Conservation (phyloP, 75 land plant species). For the Adiantum capillusveneris region DNA sequence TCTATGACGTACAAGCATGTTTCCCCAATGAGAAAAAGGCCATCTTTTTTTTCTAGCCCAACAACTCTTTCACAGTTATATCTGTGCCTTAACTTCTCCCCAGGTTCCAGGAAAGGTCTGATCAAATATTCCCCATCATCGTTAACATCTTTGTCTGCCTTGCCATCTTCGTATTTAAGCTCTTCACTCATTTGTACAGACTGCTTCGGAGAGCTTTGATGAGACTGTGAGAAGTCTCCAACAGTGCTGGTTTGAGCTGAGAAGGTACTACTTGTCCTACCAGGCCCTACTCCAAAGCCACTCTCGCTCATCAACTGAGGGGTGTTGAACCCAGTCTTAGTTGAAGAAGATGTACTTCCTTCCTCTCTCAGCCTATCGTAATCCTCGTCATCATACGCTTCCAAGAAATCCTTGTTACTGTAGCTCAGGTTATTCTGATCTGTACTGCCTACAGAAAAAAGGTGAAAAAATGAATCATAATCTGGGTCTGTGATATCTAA, state of each 20-base stretch:
- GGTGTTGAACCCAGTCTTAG: slow-evolving; percentile 34
- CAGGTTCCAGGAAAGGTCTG: slow-evolving; percentile 86
- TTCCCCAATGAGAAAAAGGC: slow-evolving; percentile 95
- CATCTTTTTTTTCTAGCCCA: slow-evolving; percentile 97
- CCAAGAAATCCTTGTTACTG: slow-evolving; percentile 40
- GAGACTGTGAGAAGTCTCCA: slow-evolving; percentile 36
- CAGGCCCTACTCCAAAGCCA: too few species aligned
- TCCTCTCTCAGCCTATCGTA: slow-evolving; percentile 35
- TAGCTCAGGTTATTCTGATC: slow-evolving; percentile 23
- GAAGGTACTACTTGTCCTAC: slow-evolving; percentile 38
- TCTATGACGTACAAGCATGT: slow-evolving; percentile 83
- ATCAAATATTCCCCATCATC: slow-evolving; percentile 97
- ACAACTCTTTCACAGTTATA: slow-evolving; percentile 98
- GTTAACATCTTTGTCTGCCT: slow-evolving; percentile 54
- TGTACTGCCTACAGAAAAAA: slow-evolving; percentile 34
- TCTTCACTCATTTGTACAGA: slow-evolving; percentile 33
- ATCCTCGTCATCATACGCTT: slow-evolving; percentile 44
- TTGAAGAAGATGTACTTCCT: slow-evolving; percentile 1
- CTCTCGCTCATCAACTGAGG: slow-evolving; percentile 41
- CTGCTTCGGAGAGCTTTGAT: slow-evolving; percentile 51
- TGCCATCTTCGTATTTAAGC: slow-evolving; percentile 36
- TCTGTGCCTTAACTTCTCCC: slow-evolving; percentile 77
- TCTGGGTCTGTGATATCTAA: slow-evolving; percentile 36
- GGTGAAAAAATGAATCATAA: slow-evolving; percentile 48
- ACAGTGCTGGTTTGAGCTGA: slow-evolving; percentile 47